Percentiles rank a stretch among this genome's conserved stretches.
These are phyloP conservation scores for Didymella glomerata DNA, from an alignment of 2,329 filamentous ascomycete genomes.

Conservation along the genomic window DNA sequence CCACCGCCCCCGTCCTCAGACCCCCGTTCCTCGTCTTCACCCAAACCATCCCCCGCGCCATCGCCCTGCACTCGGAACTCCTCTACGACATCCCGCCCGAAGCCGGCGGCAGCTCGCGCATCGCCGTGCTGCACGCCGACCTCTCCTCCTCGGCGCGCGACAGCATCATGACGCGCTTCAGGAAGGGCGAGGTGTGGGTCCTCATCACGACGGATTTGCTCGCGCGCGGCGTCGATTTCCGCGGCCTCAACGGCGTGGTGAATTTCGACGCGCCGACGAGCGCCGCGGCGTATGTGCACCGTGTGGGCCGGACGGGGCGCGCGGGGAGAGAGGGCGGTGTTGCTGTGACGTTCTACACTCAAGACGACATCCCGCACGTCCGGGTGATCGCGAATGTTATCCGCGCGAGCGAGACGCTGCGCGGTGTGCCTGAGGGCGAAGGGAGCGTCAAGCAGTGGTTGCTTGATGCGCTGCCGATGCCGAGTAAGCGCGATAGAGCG, in stretches of 20 bases:
- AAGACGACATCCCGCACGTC: constrained; percentile 89
- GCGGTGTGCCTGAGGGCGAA: constrained; percentile 52
- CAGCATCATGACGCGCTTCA: constrained; percentile 86
- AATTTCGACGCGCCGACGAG: constrained; percentile 98
- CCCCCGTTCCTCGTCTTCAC: constrained; percentile 96
- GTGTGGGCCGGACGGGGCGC: constrained; percentile 87
- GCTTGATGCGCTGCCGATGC: constrained; percentile 82
- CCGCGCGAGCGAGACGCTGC: constrained; percentile 77
- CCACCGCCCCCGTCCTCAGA: constrained; percentile 64
- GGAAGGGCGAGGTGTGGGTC: constrained; percentile 92
- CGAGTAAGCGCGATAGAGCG: constrained; percentile 84
- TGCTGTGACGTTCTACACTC: constrained; percentile 93
- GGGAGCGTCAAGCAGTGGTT: constrained; percentile 73
- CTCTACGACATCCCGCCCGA: constrained; percentile 92
- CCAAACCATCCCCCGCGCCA: constrained; percentile 90
- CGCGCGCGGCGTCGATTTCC: constrained; percentile 91
- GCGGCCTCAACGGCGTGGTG: constrained; percentile 92
- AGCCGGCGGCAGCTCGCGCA: constrained; percentile 83
- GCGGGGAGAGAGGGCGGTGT: constrained; percentile 88
- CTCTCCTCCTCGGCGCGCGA: constrained; percentile 79
- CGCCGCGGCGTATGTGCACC: constrained; percentile 89
- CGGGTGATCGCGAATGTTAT: constrained; percentile 96
- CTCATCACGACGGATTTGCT: constrained; percentile 95
- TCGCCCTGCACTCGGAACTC: constrained; percentile 86
- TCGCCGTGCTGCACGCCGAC: constrained; percentile 89